Conservation (phyloP, 768 basidiomycete species). For the Collybia sp. region DNA sequence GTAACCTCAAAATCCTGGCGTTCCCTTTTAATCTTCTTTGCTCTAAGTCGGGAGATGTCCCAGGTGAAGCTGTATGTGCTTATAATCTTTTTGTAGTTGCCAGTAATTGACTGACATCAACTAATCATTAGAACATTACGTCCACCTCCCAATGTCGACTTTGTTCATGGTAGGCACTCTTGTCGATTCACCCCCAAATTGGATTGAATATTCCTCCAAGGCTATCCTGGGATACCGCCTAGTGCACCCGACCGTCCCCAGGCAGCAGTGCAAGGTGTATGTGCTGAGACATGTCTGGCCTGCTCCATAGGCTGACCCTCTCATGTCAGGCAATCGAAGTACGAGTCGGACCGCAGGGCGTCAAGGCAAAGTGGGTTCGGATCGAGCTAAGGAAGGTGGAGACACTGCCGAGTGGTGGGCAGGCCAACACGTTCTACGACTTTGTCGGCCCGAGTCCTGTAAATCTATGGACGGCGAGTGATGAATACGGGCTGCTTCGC, state of each 20-base stretch:
- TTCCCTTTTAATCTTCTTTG: too few relatives aligned
- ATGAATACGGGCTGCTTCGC: constrained; percentile 65
- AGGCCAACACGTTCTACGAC: constrained; percentile 70
- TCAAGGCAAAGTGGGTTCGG: constrained; percentile 90
- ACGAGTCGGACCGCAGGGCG: constrained; percentile 63
- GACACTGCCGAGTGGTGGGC: constrained; percentile 67
- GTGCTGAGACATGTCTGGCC: constrained; percentile 23
- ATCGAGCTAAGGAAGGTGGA: constrained; percentile 92
- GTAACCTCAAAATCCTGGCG: too few relatives aligned
- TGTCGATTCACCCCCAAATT: not conserved
- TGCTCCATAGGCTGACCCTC: constrained; percentile 8
- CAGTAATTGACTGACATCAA: not conserved
- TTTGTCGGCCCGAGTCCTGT: constrained; percentile 79
- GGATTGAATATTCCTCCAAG: constrained; percentile 22
- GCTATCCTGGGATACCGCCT: constrained; percentile 89
- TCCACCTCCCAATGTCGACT: constrained; percentile 86
- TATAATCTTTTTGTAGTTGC: not conserved
- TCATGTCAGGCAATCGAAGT: constrained; percentile 77
- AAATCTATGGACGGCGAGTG: constrained; percentile 76
- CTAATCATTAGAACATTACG: constrained; percentile 57
- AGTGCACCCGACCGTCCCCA: constrained; percentile 69
- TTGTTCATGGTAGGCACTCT: constrained; percentile 59
- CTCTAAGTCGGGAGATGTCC: constrained; percentile 23
- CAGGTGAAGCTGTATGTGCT: constrained; percentile 39
- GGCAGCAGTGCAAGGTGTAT: constrained; percentile 81